Evolutionary conservation across 345 rosid species (phyloP).

Genomic region (Erucastrum elatum): DNA sequence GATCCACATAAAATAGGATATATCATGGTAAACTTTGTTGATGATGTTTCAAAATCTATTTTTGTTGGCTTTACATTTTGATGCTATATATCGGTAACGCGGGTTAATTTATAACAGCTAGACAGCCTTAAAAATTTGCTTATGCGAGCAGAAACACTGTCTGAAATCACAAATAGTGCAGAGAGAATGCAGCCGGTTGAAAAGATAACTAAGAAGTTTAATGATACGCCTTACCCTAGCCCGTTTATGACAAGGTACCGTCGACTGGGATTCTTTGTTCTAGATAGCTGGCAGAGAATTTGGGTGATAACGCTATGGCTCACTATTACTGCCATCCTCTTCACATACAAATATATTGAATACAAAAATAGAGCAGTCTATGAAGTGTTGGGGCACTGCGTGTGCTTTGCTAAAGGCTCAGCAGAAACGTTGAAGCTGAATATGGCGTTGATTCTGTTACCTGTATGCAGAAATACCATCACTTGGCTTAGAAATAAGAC

Average conservation of each 20-base stretch:
- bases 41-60: background rate
- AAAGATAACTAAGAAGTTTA: conserved; percentile 53
- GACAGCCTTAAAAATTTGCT: conserved; percentile 57
- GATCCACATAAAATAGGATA: conserved; percentile 63
- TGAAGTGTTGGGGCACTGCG: conserved; percentile 59
- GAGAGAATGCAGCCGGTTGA: conserved; percentile 36
- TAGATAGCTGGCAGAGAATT: conserved; percentile 67
- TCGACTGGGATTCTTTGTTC: conserved; percentile 43
- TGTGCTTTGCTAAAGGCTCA: conserved; percentile 66
- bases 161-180: conserved; percentile 38
- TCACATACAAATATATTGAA: conserved; percentile 57
- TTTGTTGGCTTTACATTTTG: background rate
- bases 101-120: conserved; percentile 41
- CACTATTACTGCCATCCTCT: conserved; percentile 50
- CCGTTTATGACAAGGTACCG: conserved; percentile 42
- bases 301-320: conserved; percentile 69
- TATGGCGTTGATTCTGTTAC: background rate
- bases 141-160: conserved; percentile 39
- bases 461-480: background rate
- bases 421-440: background rate
- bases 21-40: conserved; percentile 53
- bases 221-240: conserved; percentile 56
- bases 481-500: background rate
- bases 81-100: background rate
- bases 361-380: conserved; percentile 52